Base-by-base conservation (phyloP, 169 alveolate species). In the Eimeria praecox region DNA sequence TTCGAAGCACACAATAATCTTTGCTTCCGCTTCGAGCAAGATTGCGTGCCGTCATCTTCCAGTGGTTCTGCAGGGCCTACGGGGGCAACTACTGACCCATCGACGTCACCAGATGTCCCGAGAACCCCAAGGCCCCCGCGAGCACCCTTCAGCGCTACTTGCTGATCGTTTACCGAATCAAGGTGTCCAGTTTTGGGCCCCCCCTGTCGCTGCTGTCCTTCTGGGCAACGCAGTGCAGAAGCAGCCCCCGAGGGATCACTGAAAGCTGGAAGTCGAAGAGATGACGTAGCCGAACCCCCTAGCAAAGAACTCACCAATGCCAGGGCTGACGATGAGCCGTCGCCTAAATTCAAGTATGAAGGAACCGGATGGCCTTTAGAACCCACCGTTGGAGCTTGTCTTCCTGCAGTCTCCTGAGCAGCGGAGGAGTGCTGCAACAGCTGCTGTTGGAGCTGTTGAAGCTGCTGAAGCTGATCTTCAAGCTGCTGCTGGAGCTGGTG, bases 171-270 rank as follows among this genome's bases (percentile, higher is more conserved):
- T 59, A 27, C 49, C 38, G 33, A 49, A 12, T 54, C 92, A 8
- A 56, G 27, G 38, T 33, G 18, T 30, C 59, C 78, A 56, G 78
- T 38, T 86, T 44, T 44, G 18, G 77, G 38, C 2, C 82, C 27
- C 38, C 35, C 73, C 59, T 86, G 92, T 46, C 87, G 87, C 75
- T 86, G 92, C 92, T 86, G 92, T 69, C 92, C 92, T 56, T 86
- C 92, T 38, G 92, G 49, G 40, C 78, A 38, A 30, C 78, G 80
- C 24, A 38, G 22, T 9, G 56, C 64, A 56, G 59, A 18, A 24
- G 56, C 38, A 12, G 80, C 59, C 40, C 78, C 56, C 69, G 78
- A 40, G 56, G 78, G 44, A 20, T 86, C 80, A 27, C 40, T 86
- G 92, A 52, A 59, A 20, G 64, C 62, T 38, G 92, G 92, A 20